phyloP scores from a whole-genome alignment of 1,284 basidiomycete species.

The Tilletia caries region DNA sequence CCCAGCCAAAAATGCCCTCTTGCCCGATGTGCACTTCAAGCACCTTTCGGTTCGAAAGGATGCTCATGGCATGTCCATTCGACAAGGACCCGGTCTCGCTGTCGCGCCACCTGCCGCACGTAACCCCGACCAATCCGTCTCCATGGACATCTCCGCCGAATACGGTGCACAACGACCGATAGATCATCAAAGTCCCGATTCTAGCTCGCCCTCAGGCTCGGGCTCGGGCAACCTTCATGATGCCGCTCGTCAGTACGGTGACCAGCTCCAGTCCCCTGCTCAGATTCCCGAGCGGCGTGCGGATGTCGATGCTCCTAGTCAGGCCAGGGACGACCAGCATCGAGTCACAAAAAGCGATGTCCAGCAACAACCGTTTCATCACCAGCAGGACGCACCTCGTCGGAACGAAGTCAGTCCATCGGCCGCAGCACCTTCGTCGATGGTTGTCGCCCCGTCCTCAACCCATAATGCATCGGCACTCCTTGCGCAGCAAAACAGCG shows the following conservation, averaged over 20 bases:
- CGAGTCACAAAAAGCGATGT: too few relatives aligned
- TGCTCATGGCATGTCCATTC: not conserved
- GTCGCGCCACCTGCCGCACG: not conserved
- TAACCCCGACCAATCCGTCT: conserved; percentile 6
- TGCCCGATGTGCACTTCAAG: not conserved
- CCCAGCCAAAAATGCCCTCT: not conserved
- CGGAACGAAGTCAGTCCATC: not conserved
- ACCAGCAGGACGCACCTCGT: too few relatives aligned
- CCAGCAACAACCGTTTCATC: not conserved
- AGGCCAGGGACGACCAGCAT: not conserved
- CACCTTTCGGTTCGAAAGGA: not conserved
- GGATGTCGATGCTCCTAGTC: too few relatives aligned
- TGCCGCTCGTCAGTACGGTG: not conserved
- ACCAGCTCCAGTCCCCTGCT: not conserved
- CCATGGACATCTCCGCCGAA: conserved; percentile 11
- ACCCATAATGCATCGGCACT: not conserved
- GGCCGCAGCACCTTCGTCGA: not conserved
- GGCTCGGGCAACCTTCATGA: not conserved
- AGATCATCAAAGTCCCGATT: not conserved
- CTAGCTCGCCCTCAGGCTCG: not conserved
- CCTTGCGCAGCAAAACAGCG: conserved; percentile 11
- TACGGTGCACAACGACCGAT: not conserved
- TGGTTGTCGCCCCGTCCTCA: not conserved
- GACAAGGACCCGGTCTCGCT: conserved; percentile 3
- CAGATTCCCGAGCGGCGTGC: not conserved